Evolutionary conservation across 2,329 filamentous ascomycete genomes (phyloP), one percentile per base, ranked within the genome.

Genomic region (Coleophoma eucalyptorum): DNA sequence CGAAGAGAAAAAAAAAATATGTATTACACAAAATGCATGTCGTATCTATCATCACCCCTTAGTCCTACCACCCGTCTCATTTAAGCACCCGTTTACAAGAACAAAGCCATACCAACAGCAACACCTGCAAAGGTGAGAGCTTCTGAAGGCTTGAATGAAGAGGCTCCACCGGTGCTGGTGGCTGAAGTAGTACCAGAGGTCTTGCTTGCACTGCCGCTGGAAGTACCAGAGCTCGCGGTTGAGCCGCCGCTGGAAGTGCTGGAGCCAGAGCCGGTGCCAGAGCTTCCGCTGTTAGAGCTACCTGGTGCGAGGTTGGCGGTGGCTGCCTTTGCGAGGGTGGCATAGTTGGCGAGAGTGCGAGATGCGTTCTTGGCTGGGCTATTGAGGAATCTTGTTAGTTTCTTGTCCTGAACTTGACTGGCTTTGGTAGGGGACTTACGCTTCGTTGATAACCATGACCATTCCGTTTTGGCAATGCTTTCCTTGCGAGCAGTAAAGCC

Each of bases 401-500:
- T 15, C 13, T 43, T 16, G 33, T 26, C 21, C 15, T 13, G 37
- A 42, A 21, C 40, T 21, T 12, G 18, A 19, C 12, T 58, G 46
- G n/a, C 37, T 31, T 47, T 48, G 12, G 19, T 8, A 33, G 31
- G 43, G 40, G 21, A 46, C 70, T 55, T 83, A 81, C 56, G 84
- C 74, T 53, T 77, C 72, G 33, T 77, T 69, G 40, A 86, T 77
- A 16, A 66, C 64, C 61, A 65, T 61, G 15, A 55, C 55, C 65
- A 67, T 67, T 4, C 65, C 65, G 5, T 48, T 53, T 51, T 90
- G 80, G 69, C 89, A 94, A 72, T 94, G 89, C 63, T 77, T 80
- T 43, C 67, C 83, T 68, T 90, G 85, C 31, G 82, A 83, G 72
- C 89, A 93, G 77, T 87, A 93, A 57, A 89, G 72, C 88, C 89